Evolutionary conservation across 805 yeast genomes (phyloP).

Genomic region (Wickerhamiella sergipiensis): DNA sequence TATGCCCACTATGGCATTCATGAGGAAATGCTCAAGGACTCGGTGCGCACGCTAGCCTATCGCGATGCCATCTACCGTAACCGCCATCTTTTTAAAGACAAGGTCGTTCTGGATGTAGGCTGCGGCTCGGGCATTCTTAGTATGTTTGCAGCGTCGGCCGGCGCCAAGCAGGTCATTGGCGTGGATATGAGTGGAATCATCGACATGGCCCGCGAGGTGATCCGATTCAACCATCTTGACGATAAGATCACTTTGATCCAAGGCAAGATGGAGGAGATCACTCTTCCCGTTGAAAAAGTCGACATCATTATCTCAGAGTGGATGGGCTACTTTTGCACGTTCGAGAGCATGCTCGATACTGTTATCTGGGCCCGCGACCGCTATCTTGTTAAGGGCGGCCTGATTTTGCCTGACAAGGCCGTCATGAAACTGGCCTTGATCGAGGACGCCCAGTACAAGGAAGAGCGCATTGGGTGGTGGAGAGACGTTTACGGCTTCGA

Average conservation of each 20-base stretch:
- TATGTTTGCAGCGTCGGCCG: conserved; percentile 97
- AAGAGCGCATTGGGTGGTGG: conserved; percentile 88
- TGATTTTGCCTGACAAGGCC: conserved; percentile 90
- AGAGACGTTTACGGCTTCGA: conserved; percentile 95
- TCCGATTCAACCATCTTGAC: conserved; percentile 65
- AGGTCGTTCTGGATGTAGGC: conserved; percentile 92
- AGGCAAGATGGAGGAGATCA: conserved; percentile 90
- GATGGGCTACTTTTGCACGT: conserved; percentile 97
- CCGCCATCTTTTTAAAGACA: conserved; percentile 78
- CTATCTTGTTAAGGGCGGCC: conserved; percentile 65
- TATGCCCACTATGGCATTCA: conserved; percentile 97
- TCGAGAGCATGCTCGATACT: conserved; percentile 96
- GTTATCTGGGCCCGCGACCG: conserved; percentile 88
- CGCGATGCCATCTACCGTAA: conserved; percentile 86
- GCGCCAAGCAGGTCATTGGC: conserved; percentile 94
- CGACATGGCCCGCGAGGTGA: conserved; percentile 87
- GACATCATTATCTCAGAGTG: conserved; percentile 95
- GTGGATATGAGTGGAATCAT: conserved; percentile 96
- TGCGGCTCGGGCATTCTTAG: conserved; percentile 98
- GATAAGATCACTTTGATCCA: conserved; percentile 78
- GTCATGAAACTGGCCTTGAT: conserved; percentile 80
- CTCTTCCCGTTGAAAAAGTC: conserved; percentile 70
- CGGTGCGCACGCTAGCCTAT: conserved; percentile 81
- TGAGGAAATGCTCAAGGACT: conserved; percentile 96
- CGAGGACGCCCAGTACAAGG: conserved; percentile 85